These are phyloP conservation scores for Blastobotrys serpentis DNA, from an alignment of 1,139 yeast genomes.

Conservation along the genomic window DNA sequence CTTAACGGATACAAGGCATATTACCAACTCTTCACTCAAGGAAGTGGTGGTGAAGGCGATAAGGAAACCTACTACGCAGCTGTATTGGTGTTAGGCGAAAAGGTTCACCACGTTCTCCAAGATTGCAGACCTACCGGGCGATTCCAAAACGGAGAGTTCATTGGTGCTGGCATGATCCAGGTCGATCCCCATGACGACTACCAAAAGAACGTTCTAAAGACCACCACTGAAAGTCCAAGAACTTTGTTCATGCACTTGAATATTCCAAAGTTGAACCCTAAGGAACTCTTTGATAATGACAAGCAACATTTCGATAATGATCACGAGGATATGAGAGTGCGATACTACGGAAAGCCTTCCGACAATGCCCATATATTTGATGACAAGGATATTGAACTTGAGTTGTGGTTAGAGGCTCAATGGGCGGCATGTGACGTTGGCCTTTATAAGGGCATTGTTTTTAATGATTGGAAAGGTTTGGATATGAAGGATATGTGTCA, in stretches of 20 bases:
- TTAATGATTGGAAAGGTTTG: conserved; percentile 46
- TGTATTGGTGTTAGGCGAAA: conserved; percentile 58
- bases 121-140: conserved; percentile 50
- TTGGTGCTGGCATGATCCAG: conserved; percentile 75
- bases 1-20: conserved; percentile 74
- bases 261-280: conserved; percentile 64
- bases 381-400: conserved; percentile 53
- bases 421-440: conserved; percentile 54
- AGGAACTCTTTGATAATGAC: conserved; percentile 25
- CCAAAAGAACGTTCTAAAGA: conserved; percentile 21
- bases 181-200: conserved; percentile 64
- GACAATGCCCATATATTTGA: conserved; percentile 32
- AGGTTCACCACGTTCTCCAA: conserved; percentile 66
- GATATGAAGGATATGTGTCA: conserved; percentile 44
- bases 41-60: conserved; percentile 87
- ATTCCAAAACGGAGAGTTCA: conserved; percentile 38
- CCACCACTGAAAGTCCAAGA: conserved; percentile 39
- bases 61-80: conserved; percentile 87
- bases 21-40: conserved; percentile 83
- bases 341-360: conserved; percentile 60
- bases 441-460: conserved; percentile 40
- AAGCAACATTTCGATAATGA: conserved; percentile 41
- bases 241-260: conserved; percentile 64
- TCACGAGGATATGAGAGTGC: conserved; percentile 45
- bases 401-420: conserved; percentile 61